These are phyloP conservation scores for Pyrenochaeta sp. DNA, from an alignment of 2,329 filamentous ascomycete genomes.

Conservation along the genomic window DNA sequence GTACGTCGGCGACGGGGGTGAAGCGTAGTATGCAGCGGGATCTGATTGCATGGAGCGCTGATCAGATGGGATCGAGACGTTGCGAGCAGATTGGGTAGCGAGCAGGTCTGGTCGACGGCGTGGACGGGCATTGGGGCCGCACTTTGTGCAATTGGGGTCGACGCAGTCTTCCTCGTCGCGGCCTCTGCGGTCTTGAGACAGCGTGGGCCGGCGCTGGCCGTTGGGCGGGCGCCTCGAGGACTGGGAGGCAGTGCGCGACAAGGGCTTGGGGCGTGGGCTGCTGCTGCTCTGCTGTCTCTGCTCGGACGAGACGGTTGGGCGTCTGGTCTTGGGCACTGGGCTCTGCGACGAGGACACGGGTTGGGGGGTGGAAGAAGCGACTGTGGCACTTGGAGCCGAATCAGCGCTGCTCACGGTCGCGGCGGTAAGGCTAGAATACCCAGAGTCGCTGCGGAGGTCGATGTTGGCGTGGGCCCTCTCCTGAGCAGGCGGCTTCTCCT, in stretches of 20 bases:
- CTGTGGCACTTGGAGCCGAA: constrained; percentile 55
- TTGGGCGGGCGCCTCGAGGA: constrained; percentile 24
- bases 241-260: constrained; percentile 34
- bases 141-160: constrained; percentile 44
- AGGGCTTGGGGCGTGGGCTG: constrained; percentile 33
- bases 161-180: constrained; percentile 38
- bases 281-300: constrained; percentile 26
- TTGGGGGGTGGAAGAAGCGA: constrained; percentile 17
- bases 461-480: constrained; percentile 43
- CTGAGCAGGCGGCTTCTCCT: constrained; percentile 36
- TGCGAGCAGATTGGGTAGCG: constrained; percentile 39
- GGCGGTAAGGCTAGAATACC: constrained; percentile 68
- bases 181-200: constrained; percentile 21
- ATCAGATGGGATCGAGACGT: constrained; percentile 37
- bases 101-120: constrained; percentile 24
- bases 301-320: constrained; percentile 25
- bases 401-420: constrained; percentile 62
- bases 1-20: constrained; percentile 41
- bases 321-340: constrained; percentile 24
- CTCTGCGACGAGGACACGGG: constrained; percentile 26
- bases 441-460: constrained; percentile 67
- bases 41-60: constrained; percentile 43
- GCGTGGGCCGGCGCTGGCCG: constrained; percentile 21
- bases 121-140: constrained; percentile 26
- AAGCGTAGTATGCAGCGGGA: constrained; percentile 31